Evolutionary conservation across 441 rosid genomes (phyloP).

Genomic region (Euphorbia celastroides): DNA sequence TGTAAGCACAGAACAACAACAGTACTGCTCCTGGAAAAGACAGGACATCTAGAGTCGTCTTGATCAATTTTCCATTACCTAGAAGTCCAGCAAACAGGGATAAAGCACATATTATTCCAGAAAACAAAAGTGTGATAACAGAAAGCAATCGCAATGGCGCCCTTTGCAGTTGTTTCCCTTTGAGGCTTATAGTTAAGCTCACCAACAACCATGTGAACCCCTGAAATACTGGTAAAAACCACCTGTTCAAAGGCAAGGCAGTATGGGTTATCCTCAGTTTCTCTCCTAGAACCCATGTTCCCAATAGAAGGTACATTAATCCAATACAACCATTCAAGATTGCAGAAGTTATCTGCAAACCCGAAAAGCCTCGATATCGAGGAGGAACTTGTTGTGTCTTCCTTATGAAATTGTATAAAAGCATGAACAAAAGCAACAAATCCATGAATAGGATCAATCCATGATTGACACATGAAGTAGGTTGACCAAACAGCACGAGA

Average conservation of each 20-base stretch:
- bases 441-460: slow-evolving; percentile 48
- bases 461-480: slow-evolving; percentile 47
- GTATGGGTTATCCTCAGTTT: slow-evolving; percentile 35
- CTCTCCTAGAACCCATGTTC: slow-evolving; percentile 59
- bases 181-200: slow-evolving; percentile 42
- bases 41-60: slow-evolving; percentile 40
- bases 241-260: slow-evolving; percentile 42
- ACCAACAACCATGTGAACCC: slow-evolving; percentile 64
- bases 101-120: slow-evolving; percentile 36
- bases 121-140: slow-evolving; percentile 46
- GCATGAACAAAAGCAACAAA: slow-evolving; percentile 41
- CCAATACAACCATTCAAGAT: slow-evolving; percentile 66
- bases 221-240: slow-evolving; percentile 49
- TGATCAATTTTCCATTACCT: slow-evolving; percentile 19
- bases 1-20: slow-evolving; percentile 50
- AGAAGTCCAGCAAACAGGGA: slow-evolving; percentile 40
- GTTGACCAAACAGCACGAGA: slow-evolving; percentile 24
- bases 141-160: slow-evolving; percentile 46
- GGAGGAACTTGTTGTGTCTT: slow-evolving; percentile 39
- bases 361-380: slow-evolving; percentile 26
- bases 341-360: slow-evolving; percentile 49
- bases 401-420: slow-evolving; percentile 38
- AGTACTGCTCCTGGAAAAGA: slow-evolving; percentile 64
- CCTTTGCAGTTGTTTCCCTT: slow-evolving; percentile 32
- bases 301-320: slow-evolving; percentile 45